phyloP scores from a whole-genome alignment of 2,329 filamentous ascomycete genomes.

The Cytospora paraplurivora region DNA sequence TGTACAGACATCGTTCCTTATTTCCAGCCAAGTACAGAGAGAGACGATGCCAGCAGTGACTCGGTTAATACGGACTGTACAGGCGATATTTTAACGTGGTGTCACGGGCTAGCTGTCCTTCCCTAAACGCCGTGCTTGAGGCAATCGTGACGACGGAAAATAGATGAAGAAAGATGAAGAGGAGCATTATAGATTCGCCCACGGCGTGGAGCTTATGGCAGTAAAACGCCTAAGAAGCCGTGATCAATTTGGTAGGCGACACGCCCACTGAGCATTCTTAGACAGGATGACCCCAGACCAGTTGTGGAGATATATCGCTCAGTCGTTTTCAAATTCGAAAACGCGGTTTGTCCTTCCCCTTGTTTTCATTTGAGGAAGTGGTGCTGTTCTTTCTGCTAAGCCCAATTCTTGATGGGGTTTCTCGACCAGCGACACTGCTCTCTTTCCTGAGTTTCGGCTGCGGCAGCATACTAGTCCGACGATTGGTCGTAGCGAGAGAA shows the following conservation, averaged over 20 bases:
- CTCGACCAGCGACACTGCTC: constrained; percentile 17
- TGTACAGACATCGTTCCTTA: not conserved
- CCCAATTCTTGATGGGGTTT: constrained; percentile 22
- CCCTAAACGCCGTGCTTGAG: constrained; percentile 26
- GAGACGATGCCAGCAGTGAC: not conserved
- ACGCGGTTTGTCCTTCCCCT: constrained; percentile 23
- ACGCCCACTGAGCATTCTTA: not conserved
- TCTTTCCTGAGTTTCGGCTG: constrained; percentile 40
- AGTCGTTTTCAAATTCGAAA: constrained; percentile 15
- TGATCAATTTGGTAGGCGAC: not conserved
- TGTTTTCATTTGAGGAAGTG: constrained; percentile 18
- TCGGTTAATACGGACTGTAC: not conserved
- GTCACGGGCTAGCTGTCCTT: not conserved
- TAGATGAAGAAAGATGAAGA: not conserved
- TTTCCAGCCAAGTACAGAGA: not conserved
- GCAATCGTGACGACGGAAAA: constrained; percentile 3
- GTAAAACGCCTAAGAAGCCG: not conserved
- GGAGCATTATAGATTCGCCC: not conserved
- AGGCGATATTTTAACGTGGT: not conserved
- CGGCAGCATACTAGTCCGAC: constrained; percentile 58
- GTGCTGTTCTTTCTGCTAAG: constrained; percentile 23
- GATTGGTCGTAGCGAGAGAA: constrained; percentile 52
- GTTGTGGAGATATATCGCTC: not conserved
- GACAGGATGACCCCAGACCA: not conserved
- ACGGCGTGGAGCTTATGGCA: not conserved